phyloP scores from a whole-genome alignment of 176 grass and related monocot species.

The Dendrocalamus sinicus region DNA sequence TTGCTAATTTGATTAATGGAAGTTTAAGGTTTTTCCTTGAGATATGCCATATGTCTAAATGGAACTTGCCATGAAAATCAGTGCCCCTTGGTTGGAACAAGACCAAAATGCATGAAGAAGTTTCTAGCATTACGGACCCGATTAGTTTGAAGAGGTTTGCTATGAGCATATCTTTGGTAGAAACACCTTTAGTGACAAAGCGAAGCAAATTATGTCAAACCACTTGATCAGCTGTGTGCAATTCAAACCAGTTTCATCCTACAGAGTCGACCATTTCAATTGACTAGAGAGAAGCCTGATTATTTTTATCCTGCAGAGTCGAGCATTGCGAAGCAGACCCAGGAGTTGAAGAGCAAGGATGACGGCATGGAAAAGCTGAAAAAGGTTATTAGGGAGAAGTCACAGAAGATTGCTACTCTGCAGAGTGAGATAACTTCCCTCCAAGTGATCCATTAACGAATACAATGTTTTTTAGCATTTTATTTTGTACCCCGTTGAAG shows the following conservation, averaged over 20 bases:
- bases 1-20: not conserved
- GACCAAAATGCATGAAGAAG: not conserved
- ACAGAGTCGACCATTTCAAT: not conserved
- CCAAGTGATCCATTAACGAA: conserved; percentile 45
- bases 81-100: not conserved
- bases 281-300: not conserved
- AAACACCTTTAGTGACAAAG: not conserved
- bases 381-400: conserved; percentile 54
- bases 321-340: conserved; percentile 43
- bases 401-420: conserved; percentile 55
- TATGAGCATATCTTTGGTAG: not conserved
- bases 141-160: not conserved
- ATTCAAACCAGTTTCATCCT: not conserved
- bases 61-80: not conserved
- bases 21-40: not conserved
- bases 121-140: not conserved
- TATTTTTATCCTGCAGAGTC: conserved; percentile 53
- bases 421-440: conserved; percentile 66
- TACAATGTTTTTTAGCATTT: not conserved
- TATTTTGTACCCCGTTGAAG: not conserved
- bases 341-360: conserved; percentile 75
- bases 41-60: not conserved
- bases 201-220: not conserved
- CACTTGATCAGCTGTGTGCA: not conserved
- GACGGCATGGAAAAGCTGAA: conserved; percentile 54